Base-by-base conservation (phyloP, 2,329 filamentous ascomycete genomes). In the Monilinia polystroma region DNA sequence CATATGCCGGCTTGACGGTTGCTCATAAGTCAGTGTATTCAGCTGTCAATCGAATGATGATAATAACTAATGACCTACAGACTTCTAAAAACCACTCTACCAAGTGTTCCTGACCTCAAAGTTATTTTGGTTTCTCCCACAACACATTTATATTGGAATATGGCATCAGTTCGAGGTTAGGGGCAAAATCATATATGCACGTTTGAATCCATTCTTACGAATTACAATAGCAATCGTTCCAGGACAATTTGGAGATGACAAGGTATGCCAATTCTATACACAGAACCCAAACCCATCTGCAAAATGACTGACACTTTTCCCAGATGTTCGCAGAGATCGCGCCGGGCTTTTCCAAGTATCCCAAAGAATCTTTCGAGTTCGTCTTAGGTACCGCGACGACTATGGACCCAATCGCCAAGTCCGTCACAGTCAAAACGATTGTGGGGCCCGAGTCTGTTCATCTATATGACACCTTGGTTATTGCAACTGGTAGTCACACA, bases 61-160 rank as follows among this genome's bases (percentile, higher is more conserved):
- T 14, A 20, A 3, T 59, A 26, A 23, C 45, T 65, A 60, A 65
- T 43, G 18, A 14, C 20, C 29, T n/a, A 43, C 29, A 73, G 72
- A 70, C 76, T 84, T 35, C 79, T 85, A 43, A 82, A 82, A 69
- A 80, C 85, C 73, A 78, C 58, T 66, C 55, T 66, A 23, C 67
- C 64, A 4, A 70, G 66, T n/a, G 67, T 66, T 5, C 78, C 66
- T n/a, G 79, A 78, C 14, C 83, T 85, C 73, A 83, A 84, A 66
- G 76, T 88, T 54, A 81, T 82, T 64, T 77, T 87, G 23, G 79
- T 89, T 71, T 81, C 83, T 66, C 83, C 82, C 1, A 81, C 79
- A 60, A 80, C 80, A 14, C 77, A 84, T 67, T 78, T 84, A 69
- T 82, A 80, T 76, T 85, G 81, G 81, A 80, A 77, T 35, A 72